These are phyloP conservation scores for Westerdykella ornata DNA, from an alignment of 2,329 filamentous ascomycete genomes.

Conservation along the genomic window DNA sequence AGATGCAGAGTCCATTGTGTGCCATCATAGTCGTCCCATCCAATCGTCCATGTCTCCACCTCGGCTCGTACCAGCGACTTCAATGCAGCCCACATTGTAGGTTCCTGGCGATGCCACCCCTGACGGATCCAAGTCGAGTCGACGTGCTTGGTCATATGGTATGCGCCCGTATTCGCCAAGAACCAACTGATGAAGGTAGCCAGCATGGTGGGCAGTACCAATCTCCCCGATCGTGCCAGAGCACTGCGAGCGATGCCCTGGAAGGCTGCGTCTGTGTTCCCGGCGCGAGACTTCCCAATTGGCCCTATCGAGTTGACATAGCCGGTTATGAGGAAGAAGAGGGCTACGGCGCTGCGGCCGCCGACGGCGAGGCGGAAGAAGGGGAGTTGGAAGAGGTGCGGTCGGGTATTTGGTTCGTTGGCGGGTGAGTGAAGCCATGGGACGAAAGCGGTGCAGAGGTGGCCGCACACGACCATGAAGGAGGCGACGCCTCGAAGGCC, in stretches of 20 bases:
- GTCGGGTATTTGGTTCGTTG: slow-evolving; percentile 40
- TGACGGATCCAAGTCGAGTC: slow-evolving; percentile 55
- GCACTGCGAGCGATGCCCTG: slow-evolving; percentile 51
- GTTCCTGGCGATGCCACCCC: slow-evolving; percentile 34
- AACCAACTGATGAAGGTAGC: slow-evolving; percentile 53
- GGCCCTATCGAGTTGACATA: slow-evolving; percentile 60
- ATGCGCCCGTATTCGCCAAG: slow-evolving; percentile 51
- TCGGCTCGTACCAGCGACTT: slow-evolving; percentile 27
- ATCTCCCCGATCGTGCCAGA: slow-evolving; percentile 52
- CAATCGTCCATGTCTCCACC: slow-evolving; percentile 35
- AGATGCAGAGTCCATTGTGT: slow-evolving; percentile 41
- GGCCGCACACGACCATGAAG: slow-evolving; percentile 40
- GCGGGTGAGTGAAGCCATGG: slow-evolving; percentile 37
- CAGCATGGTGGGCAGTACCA: slow-evolving; percentile 52
- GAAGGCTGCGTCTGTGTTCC: slow-evolving; percentile 50
- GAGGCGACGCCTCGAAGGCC: slow-evolving; percentile 40
- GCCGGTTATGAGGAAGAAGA: slow-evolving; percentile 52
- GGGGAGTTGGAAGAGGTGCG: slow-evolving; percentile 52
- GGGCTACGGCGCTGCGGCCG: slow-evolving; percentile 37
- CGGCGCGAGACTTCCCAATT: slow-evolving; percentile 50
- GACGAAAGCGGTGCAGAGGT: slow-evolving; percentile 39
- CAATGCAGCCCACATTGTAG: slow-evolving; percentile 27
- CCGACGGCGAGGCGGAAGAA: slow-evolving; percentile 54
- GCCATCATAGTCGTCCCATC: slow-evolving; percentile 38
- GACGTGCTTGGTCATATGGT: slow-evolving; percentile 49